A percentile compares a stretch with the other conserved stretches of the same genome.
Conservation (phyloP, 345 rosid genomes). For the Citrus reticulata region DNA sequence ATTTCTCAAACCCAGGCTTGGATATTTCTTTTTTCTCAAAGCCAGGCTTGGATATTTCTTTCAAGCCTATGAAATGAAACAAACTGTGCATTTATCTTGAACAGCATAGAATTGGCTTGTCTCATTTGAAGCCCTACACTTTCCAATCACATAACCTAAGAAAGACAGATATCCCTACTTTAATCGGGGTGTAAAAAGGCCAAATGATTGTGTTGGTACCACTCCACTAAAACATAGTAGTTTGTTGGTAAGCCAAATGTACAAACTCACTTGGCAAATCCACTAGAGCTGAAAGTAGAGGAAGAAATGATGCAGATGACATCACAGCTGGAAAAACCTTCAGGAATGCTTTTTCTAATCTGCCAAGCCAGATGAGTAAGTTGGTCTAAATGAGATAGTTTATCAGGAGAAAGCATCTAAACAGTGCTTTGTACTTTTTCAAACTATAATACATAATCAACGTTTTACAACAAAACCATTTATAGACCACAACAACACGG, state of each 20-base stretch:
- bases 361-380: slow-evolving; percentile 34
- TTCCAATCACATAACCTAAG: neutral
- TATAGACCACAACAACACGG: neutral
- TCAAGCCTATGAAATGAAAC: neutral
- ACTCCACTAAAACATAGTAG: neutral
- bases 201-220: neutral
- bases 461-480: neutral
- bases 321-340: slow-evolving; percentile 72
- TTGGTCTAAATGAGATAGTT: neutral
- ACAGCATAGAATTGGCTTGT: neutral
- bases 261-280: slow-evolving; percentile 81
- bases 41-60: neutral
- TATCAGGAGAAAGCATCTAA: neutral
- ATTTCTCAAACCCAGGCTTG: neutral
- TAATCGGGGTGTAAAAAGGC: neutral
- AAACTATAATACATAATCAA: neutral
- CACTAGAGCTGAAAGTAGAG: slow-evolving; percentile 75
- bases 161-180: neutral
- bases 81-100: neutral
- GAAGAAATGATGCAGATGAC: slow-evolving; percentile 92
- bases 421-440: neutral
- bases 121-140: neutral
- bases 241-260: neutral
- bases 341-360: slow-evolving; percentile 73
- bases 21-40: neutral